A percentile compares a stretch with the other conserved stretches of the same genome.
phyloP scores from a whole-genome alignment of 1,284 basidiomycete genomes.

The Austroboletus novae-zelandiae region DNA sequence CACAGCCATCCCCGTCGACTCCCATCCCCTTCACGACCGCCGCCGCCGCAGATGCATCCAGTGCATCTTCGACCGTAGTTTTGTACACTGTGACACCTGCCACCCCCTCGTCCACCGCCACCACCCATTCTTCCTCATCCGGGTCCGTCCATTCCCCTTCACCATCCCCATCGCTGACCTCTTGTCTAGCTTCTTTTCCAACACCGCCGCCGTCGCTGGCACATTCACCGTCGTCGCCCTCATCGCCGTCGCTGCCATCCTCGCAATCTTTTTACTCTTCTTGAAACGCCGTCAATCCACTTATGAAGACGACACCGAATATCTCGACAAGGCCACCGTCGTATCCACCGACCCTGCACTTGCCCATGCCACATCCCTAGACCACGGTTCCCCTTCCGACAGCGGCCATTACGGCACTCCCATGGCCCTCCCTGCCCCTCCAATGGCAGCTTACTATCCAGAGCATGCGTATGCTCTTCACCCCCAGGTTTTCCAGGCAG shows the following conservation, averaged over 20 bases:
- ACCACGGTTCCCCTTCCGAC: constrained; percentile 21
- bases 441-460: constrained; percentile 23
- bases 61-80: background rate
- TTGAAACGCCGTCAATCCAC: constrained; percentile 21
- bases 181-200: constrained; percentile 42
- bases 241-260: constrained; percentile 28
- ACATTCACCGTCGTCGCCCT: constrained; percentile 41
- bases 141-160: constrained; percentile 10
- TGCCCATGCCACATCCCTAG: constrained; percentile 9
- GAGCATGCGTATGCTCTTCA: constrained; percentile 20
- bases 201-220: constrained; percentile 47
- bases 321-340: constrained; percentile 24
- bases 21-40: background rate
- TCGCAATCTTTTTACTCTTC: constrained; percentile 26
- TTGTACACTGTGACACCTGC: background rate
- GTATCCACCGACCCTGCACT: constrained; percentile 8
- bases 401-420: constrained; percentile 20
- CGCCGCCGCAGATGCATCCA: background rate
- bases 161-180: background rate
- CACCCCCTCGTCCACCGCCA: constrained; percentile 18
- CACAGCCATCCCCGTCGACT: constrained; percentile 8
- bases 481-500: constrained; percentile 13
- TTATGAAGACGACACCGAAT: constrained; percentile 31
- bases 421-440: constrained; percentile 15
- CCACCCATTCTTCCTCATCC: constrained; percentile 14